These are phyloP conservation scores for Styphnolobium japonicum DNA, from an alignment of 306 rosid species.

Conservation along the genomic window DNA sequence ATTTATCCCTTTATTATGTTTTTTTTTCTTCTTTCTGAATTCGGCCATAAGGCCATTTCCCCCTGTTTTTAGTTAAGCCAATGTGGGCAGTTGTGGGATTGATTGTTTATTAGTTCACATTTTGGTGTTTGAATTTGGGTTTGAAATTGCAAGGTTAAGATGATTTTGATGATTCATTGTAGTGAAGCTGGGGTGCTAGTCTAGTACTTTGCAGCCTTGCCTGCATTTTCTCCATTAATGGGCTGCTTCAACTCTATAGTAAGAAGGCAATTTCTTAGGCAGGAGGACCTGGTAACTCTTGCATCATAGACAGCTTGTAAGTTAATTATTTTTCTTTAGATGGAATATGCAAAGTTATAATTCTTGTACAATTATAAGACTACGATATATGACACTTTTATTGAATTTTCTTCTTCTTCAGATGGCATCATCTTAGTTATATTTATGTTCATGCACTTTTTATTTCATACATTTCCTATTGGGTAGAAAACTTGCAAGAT, in stretches of 20 bases:
- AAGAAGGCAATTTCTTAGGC: slow-evolving; percentile 55
- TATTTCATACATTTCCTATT: not conserved
- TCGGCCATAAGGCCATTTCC: too few species aligned
- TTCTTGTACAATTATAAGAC: too few species aligned
- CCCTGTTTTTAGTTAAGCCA: not conserved
- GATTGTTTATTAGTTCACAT: slow-evolving; percentile 19
- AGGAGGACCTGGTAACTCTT: slow-evolving; percentile 63
- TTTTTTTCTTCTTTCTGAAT: not conserved
- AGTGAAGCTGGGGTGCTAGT: slow-evolving; percentile 34
- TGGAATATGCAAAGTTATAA: too few species aligned
- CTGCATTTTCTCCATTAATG: slow-evolving; percentile 47
- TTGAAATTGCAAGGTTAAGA: slow-evolving; percentile 40
- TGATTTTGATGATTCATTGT: slow-evolving; percentile 44
- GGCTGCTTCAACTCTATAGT: slow-evolving; percentile 62
- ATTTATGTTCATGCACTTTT: not conserved
- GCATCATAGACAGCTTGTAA: slow-evolving; percentile 77
- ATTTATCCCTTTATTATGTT: not conserved
- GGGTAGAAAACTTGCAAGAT: not conserved
- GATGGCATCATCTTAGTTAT: not conserved
- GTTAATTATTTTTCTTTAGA: not conserved
- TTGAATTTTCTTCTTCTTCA: too few species aligned
- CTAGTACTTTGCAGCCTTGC: not conserved
- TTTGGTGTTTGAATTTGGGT: slow-evolving; percentile 24
- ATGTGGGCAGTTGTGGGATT: not conserved
- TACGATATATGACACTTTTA: too few species aligned